These are phyloP conservation scores for Avena eriantha DNA, from an alignment of 176 grass and related monocot species.

Conservation along the genomic window DNA sequence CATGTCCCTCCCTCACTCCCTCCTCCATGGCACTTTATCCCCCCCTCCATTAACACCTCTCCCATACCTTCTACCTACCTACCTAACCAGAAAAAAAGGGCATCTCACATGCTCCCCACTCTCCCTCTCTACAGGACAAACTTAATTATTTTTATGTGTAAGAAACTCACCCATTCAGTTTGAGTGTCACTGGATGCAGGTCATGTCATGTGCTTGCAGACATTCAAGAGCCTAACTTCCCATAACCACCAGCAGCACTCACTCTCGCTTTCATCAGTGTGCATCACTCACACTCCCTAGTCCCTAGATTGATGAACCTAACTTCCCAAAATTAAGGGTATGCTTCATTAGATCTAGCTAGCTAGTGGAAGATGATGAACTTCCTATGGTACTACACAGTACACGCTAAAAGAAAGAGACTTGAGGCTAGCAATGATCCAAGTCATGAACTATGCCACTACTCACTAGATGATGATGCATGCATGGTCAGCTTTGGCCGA, in stretches of 20 bases:
- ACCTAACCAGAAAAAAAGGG: constrained; percentile 29
- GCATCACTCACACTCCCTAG: constrained; percentile 20
- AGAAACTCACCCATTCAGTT: constrained; percentile 14
- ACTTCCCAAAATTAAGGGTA: background rate
- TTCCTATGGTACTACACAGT: background rate
- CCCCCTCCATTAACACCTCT: constrained; percentile 48
- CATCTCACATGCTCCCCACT: constrained; percentile 77
- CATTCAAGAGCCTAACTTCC: constrained; percentile 41
- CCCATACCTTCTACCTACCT: constrained; percentile 48
- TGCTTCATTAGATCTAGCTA: background rate
- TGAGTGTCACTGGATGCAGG: constrained; percentile 30
- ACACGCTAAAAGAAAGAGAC: background rate
- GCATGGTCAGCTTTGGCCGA: constrained; percentile 36
- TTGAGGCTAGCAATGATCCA: background rate
- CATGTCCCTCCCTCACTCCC: background rate
- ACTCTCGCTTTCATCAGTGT: constrained; percentile 16
- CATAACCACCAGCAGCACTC: constrained; percentile 45
- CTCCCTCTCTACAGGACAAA: constrained; percentile 50
- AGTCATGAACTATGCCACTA: constrained; percentile 13
- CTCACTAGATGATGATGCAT: constrained; percentile 19
- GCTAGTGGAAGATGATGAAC: constrained; percentile 36
- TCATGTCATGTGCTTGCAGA: constrained; percentile 47
- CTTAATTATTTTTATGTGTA: background rate
- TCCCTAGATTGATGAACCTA: constrained; percentile 2
- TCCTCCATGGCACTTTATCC: constrained; percentile 43